Percentiles rank a stretch among this genome's conserved stretches.
Conservation (phyloP, 495 filamentous ascomycete species). For the Aspergillus bertholletiae region DNA sequence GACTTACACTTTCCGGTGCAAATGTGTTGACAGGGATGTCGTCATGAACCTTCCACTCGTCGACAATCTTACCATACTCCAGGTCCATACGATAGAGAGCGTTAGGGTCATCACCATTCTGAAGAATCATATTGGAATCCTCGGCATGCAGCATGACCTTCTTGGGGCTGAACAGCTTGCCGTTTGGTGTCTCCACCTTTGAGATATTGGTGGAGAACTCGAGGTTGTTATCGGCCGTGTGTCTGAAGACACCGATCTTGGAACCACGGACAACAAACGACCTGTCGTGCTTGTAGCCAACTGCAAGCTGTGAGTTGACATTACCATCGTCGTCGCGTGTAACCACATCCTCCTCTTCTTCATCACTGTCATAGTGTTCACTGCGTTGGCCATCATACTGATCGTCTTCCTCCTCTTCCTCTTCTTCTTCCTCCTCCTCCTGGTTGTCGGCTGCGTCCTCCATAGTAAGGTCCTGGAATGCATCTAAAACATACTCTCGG, state of each 20-base stretch:
- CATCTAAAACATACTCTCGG: slow-evolving; percentile 89
- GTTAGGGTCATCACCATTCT: slow-evolving; percentile 80
- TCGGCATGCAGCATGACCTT: slow-evolving; percentile 98
- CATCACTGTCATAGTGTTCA: slow-evolving; percentile 88
- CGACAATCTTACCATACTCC: slow-evolving; percentile 97
- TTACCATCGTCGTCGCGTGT: slow-evolving; percentile 71
- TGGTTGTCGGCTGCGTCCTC: slow-evolving; percentile 66
- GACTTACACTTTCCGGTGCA: slow-evolving; percentile 74
- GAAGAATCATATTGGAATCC: slow-evolving; percentile 88
- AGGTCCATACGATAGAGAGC: slow-evolving; percentile 97
- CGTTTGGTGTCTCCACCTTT: slow-evolving; percentile 86
- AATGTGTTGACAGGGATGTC: slow-evolving; percentile 90
- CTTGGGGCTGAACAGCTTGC: slow-evolving; percentile 85
- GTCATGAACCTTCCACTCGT: slow-evolving; percentile 99
- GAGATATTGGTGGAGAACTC: slow-evolving; percentile 98
- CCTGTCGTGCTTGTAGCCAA: slow-evolving; percentile 95
- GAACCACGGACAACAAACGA: slow-evolving; percentile 95
- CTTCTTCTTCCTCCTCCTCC: slow-evolving; percentile 63
- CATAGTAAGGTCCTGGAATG: slow-evolving; percentile 93
- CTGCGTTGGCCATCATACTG: slow-evolving; percentile 61
- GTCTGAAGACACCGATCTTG: slow-evolving; percentile 98
- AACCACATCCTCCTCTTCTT: slow-evolving; percentile 82
- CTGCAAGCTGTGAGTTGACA: slow-evolving; percentile 92
- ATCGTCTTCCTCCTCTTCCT: slow-evolving; percentile 58
- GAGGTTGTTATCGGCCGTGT: slow-evolving; percentile 85